Evolutionary conservation across 345 rosid genomes (phyloP), one percentile per base, ranked within the genome.

Genomic region (Gynandropsis gynandra): DNA sequence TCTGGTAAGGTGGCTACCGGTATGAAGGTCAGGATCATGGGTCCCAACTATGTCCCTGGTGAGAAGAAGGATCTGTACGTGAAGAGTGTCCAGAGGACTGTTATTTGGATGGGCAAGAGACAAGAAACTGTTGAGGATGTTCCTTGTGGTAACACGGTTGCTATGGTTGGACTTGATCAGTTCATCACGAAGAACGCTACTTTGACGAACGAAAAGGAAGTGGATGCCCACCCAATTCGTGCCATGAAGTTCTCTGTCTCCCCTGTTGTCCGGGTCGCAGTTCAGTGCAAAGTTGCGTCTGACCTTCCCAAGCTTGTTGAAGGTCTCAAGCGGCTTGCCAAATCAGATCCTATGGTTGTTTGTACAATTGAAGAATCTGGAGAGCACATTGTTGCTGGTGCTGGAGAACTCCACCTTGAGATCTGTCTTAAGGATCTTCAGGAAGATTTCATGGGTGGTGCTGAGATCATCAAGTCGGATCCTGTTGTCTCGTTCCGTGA

Each of bases 221-320:
- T 70, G 1, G 90, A 82, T 56, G 90, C 90, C 42, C 90, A 79
- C 62, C 86, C 86, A 0, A 74, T 82, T 52, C 86, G 90, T 13
- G 90, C 90, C 3, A 82, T 82, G 90, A 82, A 82, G 70, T 82
- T 82, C 59, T 82, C 90, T 21, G 86, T 82, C 17, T 82, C 90
- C 0, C 90, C 86, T 1, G 90, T 80, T 8, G 90, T 82, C 12
- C 86, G 90, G 69, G 86, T 80, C n/a, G 90, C 90, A 35, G 90
- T 82, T 16, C 78, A 77, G 50, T 82, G 90, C 66, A 82, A 82
- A 69, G 77, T 80, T 34, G 86, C 86, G 0, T 80, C 86, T 49
- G 90, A 82, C 45, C 81, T 82, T 17, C 90, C 90, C 12, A 82
- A 80, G 75, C 82, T 83, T 10, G 92, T 83, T 7, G 92, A 80